These are phyloP conservation scores for Aureobasidium pullulans DNA, from an alignment of 2,329 filamentous ascomycete genomes.

Conservation along the genomic window DNA sequence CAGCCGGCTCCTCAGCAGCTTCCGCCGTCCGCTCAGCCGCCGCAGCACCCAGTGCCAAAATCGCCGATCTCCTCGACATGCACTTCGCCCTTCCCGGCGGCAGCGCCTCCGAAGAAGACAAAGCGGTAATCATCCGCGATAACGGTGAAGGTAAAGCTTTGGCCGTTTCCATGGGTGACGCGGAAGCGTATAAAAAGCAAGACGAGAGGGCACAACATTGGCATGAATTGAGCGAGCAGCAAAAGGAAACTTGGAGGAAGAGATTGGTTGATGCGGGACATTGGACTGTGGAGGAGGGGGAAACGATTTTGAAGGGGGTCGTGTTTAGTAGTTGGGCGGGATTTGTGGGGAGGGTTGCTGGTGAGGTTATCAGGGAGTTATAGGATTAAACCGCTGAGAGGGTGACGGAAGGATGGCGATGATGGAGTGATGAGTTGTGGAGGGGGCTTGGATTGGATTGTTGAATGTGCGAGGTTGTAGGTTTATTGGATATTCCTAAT, in stretches of 20 bases:
- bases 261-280: slow-evolving; percentile 63
- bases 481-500: too few species aligned
- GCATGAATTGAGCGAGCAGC: slow-evolving; percentile 59
- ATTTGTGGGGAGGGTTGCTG: slow-evolving; percentile 43
- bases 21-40: slow-evolving; percentile 16
- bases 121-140: slow-evolving; percentile 35
- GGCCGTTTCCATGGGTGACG: slow-evolving; percentile 26
- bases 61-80: slow-evolving; percentile 6
- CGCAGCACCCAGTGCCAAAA: too few species aligned
- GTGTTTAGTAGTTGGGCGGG: slow-evolving; percentile 68
- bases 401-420: background rate
- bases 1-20: slow-evolving; percentile 16
- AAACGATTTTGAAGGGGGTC: slow-evolving; percentile 67
- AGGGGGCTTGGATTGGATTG: background rate
- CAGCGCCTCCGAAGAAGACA: slow-evolving; percentile 18
- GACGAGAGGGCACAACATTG: slow-evolving; percentile 52
- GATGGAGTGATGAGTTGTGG: background rate
- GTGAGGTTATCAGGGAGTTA: slow-evolving; percentile 25
- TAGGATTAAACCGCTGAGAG: background rate
- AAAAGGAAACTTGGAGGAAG: slow-evolving; percentile 62
- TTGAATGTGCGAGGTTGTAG: too few species aligned
- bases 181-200: slow-evolving; percentile 36
- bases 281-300: slow-evolving; percentile 73
- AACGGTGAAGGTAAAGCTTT: slow-evolving; percentile 28
- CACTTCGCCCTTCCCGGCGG: background rate